A percentile compares a stretch with the other conserved stretches of the same genome.
These are phyloP conservation scores for Paraconiothyrium sp. DNA, from an alignment of 2,329 filamentous ascomycete genomes.

Conservation along the genomic window DNA sequence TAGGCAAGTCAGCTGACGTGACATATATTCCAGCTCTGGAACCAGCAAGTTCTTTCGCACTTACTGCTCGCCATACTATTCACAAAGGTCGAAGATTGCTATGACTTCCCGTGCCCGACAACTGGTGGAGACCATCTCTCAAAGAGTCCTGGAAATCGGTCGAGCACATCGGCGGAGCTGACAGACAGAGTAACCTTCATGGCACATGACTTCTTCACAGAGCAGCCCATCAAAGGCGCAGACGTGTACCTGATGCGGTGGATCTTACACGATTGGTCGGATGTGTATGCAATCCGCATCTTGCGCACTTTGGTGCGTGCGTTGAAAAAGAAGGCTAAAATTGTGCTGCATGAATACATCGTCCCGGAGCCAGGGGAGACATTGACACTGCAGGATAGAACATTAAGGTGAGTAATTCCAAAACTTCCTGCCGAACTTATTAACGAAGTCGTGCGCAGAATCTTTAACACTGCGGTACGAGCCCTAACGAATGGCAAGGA, in stretches of 20 bases:
- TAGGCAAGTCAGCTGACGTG: not conserved
- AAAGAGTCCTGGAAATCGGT: constrained; percentile 11
- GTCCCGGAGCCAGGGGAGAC: constrained; percentile 10
- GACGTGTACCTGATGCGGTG: constrained; percentile 63
- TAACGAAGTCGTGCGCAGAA: not conserved
- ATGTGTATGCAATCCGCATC: constrained; percentile 19
- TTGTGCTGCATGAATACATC: constrained; percentile 18
- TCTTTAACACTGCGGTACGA: constrained; percentile 51
- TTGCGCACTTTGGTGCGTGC: constrained; percentile 18
- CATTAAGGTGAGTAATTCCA: not conserved
- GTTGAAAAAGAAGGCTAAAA: constrained; percentile 8
- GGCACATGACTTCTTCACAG: constrained; percentile 20
- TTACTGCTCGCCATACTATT: not conserved
- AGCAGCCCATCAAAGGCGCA: constrained; percentile 16
- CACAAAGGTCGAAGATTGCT: not conserved
- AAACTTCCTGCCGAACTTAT: not conserved
- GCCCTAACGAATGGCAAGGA: constrained; percentile 60
- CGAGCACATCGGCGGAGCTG: not conserved
- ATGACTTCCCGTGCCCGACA: constrained; percentile 6
- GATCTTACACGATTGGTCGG: constrained; percentile 63
- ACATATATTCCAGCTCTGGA: not conserved
- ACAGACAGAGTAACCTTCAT: constrained; percentile 11
- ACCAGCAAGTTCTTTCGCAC: not conserved
- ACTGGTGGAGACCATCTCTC: constrained; percentile 5
- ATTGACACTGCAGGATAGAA: not conserved